These are phyloP conservation scores for Bothriochloa decipiens DNA, from an alignment of 176 grass and related monocot species.

Conservation along the genomic window DNA sequence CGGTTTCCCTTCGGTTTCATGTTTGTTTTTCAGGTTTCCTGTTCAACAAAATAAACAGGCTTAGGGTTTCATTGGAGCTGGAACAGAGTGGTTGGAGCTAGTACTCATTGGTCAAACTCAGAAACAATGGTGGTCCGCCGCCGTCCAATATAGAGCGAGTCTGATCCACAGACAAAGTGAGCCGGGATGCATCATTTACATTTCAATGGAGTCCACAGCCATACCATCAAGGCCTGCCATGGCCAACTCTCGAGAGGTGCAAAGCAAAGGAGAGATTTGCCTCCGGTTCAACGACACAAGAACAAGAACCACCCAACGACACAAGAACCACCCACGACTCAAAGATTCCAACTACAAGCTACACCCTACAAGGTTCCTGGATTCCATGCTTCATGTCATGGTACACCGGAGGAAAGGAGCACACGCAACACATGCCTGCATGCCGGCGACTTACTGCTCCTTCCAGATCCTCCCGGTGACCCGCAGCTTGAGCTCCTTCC, in stretches of 20 bases:
- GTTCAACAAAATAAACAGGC: background rate
- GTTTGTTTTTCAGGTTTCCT: no score
- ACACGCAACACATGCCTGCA: background rate
- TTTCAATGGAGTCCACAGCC: background rate
- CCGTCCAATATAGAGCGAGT: background rate
- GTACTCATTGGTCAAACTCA: background rate
- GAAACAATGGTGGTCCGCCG: conserved; percentile 1
- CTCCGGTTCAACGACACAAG: conserved; percentile 4
- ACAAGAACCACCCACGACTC: background rate
- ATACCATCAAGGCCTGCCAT: background rate
- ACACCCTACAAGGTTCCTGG: conserved; percentile 17
- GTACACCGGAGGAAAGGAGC: background rate
- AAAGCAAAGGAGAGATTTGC: conserved; percentile 50
- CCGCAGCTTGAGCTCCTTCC: conserved; percentile 90
- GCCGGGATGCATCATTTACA: conserved; percentile 42
- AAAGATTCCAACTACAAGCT: background rate
- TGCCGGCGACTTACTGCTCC: conserved; percentile 53
- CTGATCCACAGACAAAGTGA: background rate
- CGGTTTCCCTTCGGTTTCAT: no score
- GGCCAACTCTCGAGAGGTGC: conserved; percentile 13
- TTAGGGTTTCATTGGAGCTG: no score
- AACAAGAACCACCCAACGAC: conserved; percentile 6
- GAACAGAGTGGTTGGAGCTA: background rate
- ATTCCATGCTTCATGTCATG: conserved; percentile 24
- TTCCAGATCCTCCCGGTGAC: conserved; percentile 96